Percentiles rank a stretch among this genome's conserved stretches.
Evolutionary conservation across 2,329 filamentous ascomycete genomes (phyloP).

Genomic region (Colletotrichum echinochloae): DNA sequence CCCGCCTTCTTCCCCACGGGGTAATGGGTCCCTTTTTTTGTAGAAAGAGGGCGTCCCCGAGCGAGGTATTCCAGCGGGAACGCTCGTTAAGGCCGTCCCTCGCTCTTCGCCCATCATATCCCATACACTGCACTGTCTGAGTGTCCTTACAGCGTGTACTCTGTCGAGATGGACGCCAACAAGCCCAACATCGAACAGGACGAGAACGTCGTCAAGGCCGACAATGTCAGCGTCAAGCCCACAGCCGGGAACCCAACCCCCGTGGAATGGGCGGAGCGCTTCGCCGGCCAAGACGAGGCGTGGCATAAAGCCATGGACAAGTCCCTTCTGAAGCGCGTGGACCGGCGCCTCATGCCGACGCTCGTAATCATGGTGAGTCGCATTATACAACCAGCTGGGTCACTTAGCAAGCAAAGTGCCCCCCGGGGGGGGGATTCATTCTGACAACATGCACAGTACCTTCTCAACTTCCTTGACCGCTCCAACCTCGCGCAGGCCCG

Average conservation of each 20-base stretch:
- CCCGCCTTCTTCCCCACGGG: constrained; percentile 23
- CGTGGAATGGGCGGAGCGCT: constrained; percentile 32
- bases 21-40: constrained; percentile 6
- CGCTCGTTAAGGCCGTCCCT: background rate
- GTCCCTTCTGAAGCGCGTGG: constrained; percentile 61
- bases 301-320: constrained; percentile 36
- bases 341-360: constrained; percentile 62
- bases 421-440: background rate
- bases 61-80: background rate
- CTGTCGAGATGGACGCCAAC: constrained; percentile 20
- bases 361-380: constrained; percentile 62
- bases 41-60: constrained; percentile 1
- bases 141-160: background rate
- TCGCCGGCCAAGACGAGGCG: constrained; percentile 23
- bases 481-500: constrained; percentile 67
- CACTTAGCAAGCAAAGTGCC: constrained; percentile 53
- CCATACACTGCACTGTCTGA: background rate
- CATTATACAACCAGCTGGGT: background rate
- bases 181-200: constrained; percentile 33
- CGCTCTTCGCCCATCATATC: background rate
- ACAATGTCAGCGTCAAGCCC: constrained; percentile 11
- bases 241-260: constrained; percentile 31
- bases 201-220: constrained; percentile 13
- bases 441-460: constrained; percentile 35
- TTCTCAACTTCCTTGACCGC: constrained; percentile 67